Evolutionary conservation across 176 grass and related monocot species (phyloP).

Genomic region (Eragrostis curvula): DNA sequence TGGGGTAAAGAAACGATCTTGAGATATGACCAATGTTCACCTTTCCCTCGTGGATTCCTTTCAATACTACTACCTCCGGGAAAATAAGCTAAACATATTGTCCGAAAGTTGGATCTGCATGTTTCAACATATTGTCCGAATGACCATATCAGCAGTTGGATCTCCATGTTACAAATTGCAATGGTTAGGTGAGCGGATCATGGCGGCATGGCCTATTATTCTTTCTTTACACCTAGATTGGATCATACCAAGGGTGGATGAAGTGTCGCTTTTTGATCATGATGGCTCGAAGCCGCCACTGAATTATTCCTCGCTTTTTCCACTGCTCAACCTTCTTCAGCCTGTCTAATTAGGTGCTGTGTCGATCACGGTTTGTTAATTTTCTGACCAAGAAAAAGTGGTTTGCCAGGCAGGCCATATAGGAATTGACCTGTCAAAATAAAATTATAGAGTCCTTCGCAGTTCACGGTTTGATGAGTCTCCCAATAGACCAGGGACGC

Average conservation of each 20-base stretch:
- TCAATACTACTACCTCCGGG: not conserved
- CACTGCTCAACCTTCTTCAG: not conserved
- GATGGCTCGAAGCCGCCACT: not conserved
- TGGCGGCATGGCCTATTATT: not conserved
- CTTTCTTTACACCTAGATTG: constrained; percentile 19
- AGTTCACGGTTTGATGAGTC: too few relatives aligned
- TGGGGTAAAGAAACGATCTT: not conserved
- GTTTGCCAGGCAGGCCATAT: not conserved
- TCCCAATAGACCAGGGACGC: not conserved
- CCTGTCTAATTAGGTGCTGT: not conserved
- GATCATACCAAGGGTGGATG: constrained; percentile 8
- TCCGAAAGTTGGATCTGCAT: not conserved
- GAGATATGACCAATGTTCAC: not conserved
- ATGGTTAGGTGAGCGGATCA: not conserved
- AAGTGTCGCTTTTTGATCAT: constrained; percentile 7
- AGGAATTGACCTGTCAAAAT: constrained; percentile 27
- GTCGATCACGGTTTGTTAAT: constrained; percentile 14
- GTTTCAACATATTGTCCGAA: not conserved
- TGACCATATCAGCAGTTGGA: not conserved
- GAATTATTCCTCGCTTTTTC: not conserved
- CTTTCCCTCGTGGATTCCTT: not conserved
- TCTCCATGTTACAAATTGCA: not conserved
- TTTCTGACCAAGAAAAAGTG: not conserved
- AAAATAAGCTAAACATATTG: not conserved
- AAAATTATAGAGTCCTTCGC: not conserved